Percentiles rank a stretch among this genome's conserved stretches.
phyloP scores from a whole-genome alignment of 306 rosid genomes.

The Canavalia gladiata region DNA sequence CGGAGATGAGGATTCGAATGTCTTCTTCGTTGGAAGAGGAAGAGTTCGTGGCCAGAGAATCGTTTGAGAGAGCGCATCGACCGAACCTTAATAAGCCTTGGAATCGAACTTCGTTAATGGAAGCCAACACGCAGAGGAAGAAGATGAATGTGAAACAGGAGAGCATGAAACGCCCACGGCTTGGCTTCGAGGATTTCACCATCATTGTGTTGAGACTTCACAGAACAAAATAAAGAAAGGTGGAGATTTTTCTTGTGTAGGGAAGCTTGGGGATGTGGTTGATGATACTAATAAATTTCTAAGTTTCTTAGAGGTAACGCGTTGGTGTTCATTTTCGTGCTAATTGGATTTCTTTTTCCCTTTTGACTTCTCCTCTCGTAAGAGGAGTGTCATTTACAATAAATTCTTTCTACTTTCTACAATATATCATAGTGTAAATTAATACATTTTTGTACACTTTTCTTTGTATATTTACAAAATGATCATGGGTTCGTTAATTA shows the following conservation, averaged over 20 bases:
- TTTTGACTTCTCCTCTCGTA: conserved; percentile 60
- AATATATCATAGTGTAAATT: no score
- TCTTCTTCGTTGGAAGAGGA: conserved; percentile 44
- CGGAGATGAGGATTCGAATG: conserved; percentile 77
- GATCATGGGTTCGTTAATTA: neutral
- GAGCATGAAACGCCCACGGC: conserved; percentile 58
- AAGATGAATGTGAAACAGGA: conserved; percentile 61
- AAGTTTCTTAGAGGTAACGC: conserved; percentile 66
- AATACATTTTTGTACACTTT: neutral
- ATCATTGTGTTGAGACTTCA: conserved; percentile 29
- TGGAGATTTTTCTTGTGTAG: neutral
- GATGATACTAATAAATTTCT: conserved; percentile 44
- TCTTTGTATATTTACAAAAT: neutral
- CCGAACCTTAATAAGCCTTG: conserved; percentile 55
- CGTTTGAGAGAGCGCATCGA: conserved; percentile 48
- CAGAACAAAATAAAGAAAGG: no score
- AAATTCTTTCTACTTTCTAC: neutral
- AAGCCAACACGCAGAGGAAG: conserved; percentile 76
- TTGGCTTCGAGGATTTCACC: conserved; percentile 51
- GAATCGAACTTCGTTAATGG: conserved; percentile 75
- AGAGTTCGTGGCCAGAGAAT: neutral
- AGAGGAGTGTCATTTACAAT: conserved; percentile 33
- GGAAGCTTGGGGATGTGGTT: neutral
- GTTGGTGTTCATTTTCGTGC: conserved; percentile 57
- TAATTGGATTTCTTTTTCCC: conserved; percentile 53